Percentiles rank a stretch among this genome's conserved stretches.
phyloP scores from a whole-genome alignment of 345 rosid species.

The Brassica rapa region DNA sequence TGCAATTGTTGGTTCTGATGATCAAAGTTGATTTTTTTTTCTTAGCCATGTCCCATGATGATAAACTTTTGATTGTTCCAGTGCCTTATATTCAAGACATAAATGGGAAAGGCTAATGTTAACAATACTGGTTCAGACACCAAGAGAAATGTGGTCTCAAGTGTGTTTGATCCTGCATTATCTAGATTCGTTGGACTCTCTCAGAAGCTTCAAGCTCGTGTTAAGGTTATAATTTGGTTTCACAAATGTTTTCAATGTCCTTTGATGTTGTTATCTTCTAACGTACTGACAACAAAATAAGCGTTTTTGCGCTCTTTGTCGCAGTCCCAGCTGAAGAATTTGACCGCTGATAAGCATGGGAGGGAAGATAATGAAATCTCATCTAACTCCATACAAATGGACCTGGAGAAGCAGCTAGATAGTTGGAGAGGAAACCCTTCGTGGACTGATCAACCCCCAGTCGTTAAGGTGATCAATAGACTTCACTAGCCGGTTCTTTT shows the following conservation, averaged over 20 bases:
- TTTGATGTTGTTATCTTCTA: background rate
- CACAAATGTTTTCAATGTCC: background rate
- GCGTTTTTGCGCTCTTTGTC: slow-evolving; percentile 19
- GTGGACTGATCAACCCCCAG: slow-evolving; percentile 63
- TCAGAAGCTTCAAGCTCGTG: slow-evolving; percentile 48
- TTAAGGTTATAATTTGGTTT: slow-evolving; percentile 49
- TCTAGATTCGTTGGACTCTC: slow-evolving; percentile 57
- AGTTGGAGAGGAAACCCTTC: slow-evolving; percentile 78
- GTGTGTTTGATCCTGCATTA: slow-evolving; percentile 59
- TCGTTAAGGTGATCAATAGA: slow-evolving; percentile 56
- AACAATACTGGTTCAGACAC: slow-evolving; percentile 34
- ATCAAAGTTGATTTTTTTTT: background rate
- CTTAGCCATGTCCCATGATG: background rate
- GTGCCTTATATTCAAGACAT: slow-evolving; percentile 10
- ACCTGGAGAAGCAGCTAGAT: slow-evolving; percentile 66
- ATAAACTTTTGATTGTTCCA: background rate
- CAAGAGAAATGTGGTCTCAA: slow-evolving; percentile 38
- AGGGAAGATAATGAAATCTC: slow-evolving; percentile 43
- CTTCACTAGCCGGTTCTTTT: background rate
- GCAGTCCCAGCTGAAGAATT: slow-evolving; percentile 61
- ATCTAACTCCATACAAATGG: slow-evolving; percentile 43
- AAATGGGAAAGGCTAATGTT: slow-evolving; percentile 46
- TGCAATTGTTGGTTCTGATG: slow-evolving; percentile 11
- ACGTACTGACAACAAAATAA: background rate
- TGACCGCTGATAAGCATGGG: slow-evolving; percentile 44